Conservation (phyloP, 805 yeast genomes). For the Lipomyces yamadae region DNA sequence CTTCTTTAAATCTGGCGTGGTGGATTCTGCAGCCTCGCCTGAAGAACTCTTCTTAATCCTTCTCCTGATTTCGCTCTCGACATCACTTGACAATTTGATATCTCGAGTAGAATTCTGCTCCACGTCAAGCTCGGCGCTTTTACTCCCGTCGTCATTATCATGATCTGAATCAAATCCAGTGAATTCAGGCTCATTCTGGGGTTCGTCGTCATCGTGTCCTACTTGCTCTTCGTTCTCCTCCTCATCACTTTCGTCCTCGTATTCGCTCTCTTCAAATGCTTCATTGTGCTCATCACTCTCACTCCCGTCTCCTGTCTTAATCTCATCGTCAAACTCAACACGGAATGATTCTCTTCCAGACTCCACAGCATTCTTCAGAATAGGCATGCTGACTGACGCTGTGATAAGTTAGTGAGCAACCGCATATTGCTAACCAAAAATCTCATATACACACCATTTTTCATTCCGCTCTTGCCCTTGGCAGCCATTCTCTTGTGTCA, state of each 20-base stretch:
- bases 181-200: slow-evolving; percentile 1
- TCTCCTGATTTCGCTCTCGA: slow-evolving; percentile 15
- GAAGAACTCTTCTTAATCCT: slow-evolving; percentile 9
- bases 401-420: not conserved
- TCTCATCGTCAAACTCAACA: not conserved
- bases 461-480: not conserved
- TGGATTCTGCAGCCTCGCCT: slow-evolving; percentile 24
- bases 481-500: not conserved
- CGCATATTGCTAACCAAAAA: not conserved
- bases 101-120: slow-evolving; percentile 26
- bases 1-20: slow-evolving; percentile 23
- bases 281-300: slow-evolving; percentile 8
- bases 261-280: not conserved
- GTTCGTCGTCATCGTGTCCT: not conserved
- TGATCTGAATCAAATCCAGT: slow-evolving; percentile 26
- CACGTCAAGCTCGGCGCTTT: slow-evolving; percentile 39
- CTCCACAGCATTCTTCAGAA: not conserved
- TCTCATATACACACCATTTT: not conserved
- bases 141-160: slow-evolving; percentile 42
- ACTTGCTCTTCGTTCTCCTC: slow-evolving; percentile 1
- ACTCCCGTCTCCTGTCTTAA: not conserved
- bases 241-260: not conserved
- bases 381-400: slow-evolving; percentile 2
- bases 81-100: slow-evolving; percentile 23
- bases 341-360: not conserved